phyloP scores from a whole-genome alignment of 176 grass and related monocot species.

The Carex pumila region DNA sequence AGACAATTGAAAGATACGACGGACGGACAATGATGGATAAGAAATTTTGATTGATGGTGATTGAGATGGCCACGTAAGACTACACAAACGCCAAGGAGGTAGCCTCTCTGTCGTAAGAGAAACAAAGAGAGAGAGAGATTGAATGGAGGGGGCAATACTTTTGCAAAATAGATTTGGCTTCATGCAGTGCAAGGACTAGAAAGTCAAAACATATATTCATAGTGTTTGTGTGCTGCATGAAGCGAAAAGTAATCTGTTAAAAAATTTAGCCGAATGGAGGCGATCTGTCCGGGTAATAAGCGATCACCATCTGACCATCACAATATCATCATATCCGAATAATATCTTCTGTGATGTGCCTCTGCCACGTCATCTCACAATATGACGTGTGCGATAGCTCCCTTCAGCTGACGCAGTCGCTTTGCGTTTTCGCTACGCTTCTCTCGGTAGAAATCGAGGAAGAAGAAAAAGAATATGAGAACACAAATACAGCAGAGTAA shows the following conservation, averaged over 20 bases:
- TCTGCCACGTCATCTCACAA: not conserved
- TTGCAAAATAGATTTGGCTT: too few relatives aligned
- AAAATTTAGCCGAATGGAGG: too few relatives aligned
- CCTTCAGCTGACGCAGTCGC: not conserved
- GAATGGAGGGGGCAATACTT: too few relatives aligned
- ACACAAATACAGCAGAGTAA: too few relatives aligned
- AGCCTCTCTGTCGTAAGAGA: too few relatives aligned
- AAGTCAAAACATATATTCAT: too few relatives aligned
- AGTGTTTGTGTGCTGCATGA: too few relatives aligned
- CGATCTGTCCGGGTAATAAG: not conserved
- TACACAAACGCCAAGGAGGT: constrained; percentile 3
- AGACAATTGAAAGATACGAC: not conserved
- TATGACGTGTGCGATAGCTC: not conserved
- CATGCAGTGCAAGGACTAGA: too few relatives aligned
- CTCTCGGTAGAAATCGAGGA: not conserved
- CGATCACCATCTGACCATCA: too few relatives aligned
- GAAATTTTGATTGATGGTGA: constrained; percentile 14
- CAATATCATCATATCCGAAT: constrained; percentile 15
- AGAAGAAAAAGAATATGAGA: too few relatives aligned
- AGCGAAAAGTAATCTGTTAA: too few relatives aligned
- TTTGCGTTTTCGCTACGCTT: constrained; percentile 11
- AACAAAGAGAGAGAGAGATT: not conserved
- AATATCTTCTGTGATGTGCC: constrained; percentile 11
- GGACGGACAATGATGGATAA: not conserved
- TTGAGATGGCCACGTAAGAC: not conserved